phyloP scores from a whole-genome alignment of 2,329 filamentous ascomycete species.

The Whalleya microplaca region DNA sequence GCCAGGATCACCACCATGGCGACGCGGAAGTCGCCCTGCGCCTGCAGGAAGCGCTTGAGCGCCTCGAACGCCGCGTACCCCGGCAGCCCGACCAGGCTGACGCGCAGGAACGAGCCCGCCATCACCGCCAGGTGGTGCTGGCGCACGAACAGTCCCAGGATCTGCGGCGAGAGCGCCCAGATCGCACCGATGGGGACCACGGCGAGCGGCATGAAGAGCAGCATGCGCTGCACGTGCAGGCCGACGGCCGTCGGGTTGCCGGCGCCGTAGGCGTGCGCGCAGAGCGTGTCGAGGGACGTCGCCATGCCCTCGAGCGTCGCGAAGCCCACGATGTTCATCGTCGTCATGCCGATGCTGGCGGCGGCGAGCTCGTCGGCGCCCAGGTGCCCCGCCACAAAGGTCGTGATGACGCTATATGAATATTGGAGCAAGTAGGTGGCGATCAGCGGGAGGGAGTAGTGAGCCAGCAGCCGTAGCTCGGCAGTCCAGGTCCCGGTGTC shows the following conservation, averaged over 20 bases:
- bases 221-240: slow-evolving; percentile 56
- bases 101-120: slow-evolving; percentile 52
- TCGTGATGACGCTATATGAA: slow-evolving; percentile 54
- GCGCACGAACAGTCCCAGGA: slow-evolving; percentile 49
- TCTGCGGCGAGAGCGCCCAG: slow-evolving; percentile 53
- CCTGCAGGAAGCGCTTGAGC: slow-evolving; percentile 57
- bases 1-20: slow-evolving; percentile 51
- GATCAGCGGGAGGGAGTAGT: slow-evolving; percentile 52
- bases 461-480: slow-evolving; percentile 35
- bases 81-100: slow-evolving; percentile 53
- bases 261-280: slow-evolving; percentile 55
- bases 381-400: slow-evolving; percentile 56
- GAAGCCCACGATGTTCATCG: slow-evolving; percentile 57
- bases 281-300: slow-evolving; percentile 54
- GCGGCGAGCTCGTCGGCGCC: slow-evolving; percentile 56
- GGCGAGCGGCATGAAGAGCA: slow-evolving; percentile 51
- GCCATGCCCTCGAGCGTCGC: slow-evolving; percentile 56
- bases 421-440: slow-evolving; percentile 60
- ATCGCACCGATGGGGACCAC: slow-evolving; percentile 52
- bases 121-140: slow-evolving; percentile 51
- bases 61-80: slow-evolving; percentile 59
- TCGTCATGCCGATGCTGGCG: slow-evolving; percentile 55
- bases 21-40: slow-evolving; percentile 57
- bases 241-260: slow-evolving; percentile 52
- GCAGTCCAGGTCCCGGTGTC: slow-evolving; percentile 16